A percentile compares a stretch with the other conserved stretches of the same genome.
Conservation (phyloP, 495 filamentous ascomycete genomes). For the Barbatosphaeria neglecta region DNA sequence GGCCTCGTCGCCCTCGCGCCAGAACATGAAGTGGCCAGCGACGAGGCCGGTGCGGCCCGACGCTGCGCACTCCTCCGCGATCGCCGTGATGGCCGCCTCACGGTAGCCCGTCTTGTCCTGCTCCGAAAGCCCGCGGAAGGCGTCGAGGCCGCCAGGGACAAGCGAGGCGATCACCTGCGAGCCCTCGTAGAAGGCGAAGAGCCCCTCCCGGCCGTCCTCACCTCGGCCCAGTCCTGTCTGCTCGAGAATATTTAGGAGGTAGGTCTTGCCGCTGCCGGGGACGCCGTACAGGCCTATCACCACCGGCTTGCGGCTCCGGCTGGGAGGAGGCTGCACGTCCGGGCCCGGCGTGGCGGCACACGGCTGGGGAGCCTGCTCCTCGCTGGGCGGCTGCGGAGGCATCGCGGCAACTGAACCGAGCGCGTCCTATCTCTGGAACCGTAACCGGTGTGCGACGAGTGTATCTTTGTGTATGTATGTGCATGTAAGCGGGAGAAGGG, state of each 20-base stretch:
- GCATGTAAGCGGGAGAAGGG: no score
- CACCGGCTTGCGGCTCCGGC: slow-evolving; percentile 17
- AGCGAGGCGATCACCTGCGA: slow-evolving; percentile 37
- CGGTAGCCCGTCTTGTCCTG: slow-evolving; percentile 30
- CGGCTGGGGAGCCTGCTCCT: no score
- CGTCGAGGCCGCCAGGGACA: slow-evolving; percentile 38
- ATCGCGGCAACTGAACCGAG: no score
- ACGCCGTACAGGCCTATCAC: slow-evolving; percentile 52
- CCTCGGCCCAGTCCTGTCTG: no score
- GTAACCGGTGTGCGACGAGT: no score
- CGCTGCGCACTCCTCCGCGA: slow-evolving; percentile 25
- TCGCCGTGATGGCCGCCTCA: slow-evolving; percentile 35
- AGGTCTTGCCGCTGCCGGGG: slow-evolving; percentile 50
- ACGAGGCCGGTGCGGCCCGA: slow-evolving; percentile 37
- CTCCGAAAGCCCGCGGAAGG: slow-evolving; percentile 34
- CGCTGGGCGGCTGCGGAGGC: no score
- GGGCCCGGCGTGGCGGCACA: not conserved
- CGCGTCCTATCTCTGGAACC: no score
- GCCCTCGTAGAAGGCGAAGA: slow-evolving; percentile 43
- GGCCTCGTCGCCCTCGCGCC: slow-evolving; percentile 27
- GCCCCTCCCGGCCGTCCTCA: no score
- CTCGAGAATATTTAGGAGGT: slow-evolving; percentile 33
- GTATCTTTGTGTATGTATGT: no score
- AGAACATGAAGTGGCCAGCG: slow-evolving; percentile 52
- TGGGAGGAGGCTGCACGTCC: no score